Conservation (phyloP, 169 alveolate species). For the Ichthyophthirius multifiliis region DNA sequence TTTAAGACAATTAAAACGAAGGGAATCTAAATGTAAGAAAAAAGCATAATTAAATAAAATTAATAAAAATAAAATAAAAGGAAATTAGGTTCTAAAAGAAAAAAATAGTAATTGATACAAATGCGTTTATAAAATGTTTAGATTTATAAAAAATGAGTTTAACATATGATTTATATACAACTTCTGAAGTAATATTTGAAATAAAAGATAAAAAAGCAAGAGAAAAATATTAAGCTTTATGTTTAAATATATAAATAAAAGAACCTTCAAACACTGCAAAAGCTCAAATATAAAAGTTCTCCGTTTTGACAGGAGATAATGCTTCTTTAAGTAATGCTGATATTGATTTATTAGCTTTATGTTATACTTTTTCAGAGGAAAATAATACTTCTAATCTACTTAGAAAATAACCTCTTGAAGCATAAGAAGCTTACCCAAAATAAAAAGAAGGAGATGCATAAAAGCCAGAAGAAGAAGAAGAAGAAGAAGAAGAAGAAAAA, state of each 20-base stretch:
- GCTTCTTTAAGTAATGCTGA: constrained; percentile 25
- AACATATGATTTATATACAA: constrained; percentile 16
- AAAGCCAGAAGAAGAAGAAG: neutral
- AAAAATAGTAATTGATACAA: constrained; percentile 40
- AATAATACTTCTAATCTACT: constrained; percentile 1
- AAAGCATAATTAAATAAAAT: too few species aligned
- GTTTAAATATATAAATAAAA: neutral
- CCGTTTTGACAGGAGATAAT: constrained; percentile 25
- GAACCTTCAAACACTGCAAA: constrained; percentile 3
- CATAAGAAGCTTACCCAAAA: neutral
- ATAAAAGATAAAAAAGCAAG: constrained; percentile 34
- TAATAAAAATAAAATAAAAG: too few species aligned
- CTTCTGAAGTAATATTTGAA: constrained; percentile 15
- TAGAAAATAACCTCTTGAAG: constrained; percentile 10
- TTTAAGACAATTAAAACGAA: too few species aligned
- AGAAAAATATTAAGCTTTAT: constrained; percentile 12
- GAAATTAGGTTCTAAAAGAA: constrained; percentile 11
- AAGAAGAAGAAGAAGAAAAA: constrained; percentile 12
- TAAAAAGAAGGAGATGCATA: neutral
- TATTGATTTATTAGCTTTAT: constrained; percentile 38
- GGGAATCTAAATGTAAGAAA: too few species aligned
- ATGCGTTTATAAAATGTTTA: constrained; percentile 37
- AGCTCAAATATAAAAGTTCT: constrained; percentile 10
- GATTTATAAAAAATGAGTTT: constrained; percentile 16
- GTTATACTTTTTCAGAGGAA: constrained; percentile 9